Evolutionary conservation across 768 basidiomycete genomes (phyloP).

Genomic region (Cystofilobasidium macerans): DNA sequence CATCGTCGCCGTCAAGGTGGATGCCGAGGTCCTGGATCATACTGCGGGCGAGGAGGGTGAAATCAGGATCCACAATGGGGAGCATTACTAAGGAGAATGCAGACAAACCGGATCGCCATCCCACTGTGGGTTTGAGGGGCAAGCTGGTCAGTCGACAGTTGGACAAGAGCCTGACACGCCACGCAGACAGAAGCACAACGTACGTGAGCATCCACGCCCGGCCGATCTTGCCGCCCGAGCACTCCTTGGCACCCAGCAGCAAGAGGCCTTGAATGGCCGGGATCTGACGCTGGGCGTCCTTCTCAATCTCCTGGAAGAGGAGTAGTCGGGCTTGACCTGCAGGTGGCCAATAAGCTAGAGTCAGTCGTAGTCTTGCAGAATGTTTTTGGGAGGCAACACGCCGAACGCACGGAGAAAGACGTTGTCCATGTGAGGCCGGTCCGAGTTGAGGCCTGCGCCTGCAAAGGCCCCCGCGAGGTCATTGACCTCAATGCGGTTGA

Average conservation of each 20-base stretch:
- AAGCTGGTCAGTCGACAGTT: no score
- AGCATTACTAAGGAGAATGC: background rate
- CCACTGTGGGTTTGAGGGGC: background rate
- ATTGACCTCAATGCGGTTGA: background rate
- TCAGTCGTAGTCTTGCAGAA: no score
- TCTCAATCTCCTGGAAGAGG: slow-evolving; percentile 8
- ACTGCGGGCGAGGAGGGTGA: background rate
- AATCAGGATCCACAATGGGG: background rate
- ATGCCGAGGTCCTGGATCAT: slow-evolving; percentile 12
- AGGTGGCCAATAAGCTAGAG: no score
- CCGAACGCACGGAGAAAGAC: background rate
- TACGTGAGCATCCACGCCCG: slow-evolving; percentile 2
- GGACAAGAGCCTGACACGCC: background rate
- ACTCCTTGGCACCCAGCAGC: slow-evolving; percentile 7
- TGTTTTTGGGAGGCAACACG: no score
- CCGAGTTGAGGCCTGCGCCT: background rate
- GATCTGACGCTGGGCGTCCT: background rate
- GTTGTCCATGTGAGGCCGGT: background rate
- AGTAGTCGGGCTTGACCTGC: slow-evolving; percentile 1
- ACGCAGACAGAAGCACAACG: background rate
- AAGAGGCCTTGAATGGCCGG: slow-evolving; percentile 5
- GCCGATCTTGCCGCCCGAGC: background rate
- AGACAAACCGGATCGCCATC: background rate
- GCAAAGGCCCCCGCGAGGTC: background rate
- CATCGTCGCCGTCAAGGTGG: slow-evolving; percentile 9